Conservation (phyloP, 441 rosid species). For the Pelargonium australe region DNA sequence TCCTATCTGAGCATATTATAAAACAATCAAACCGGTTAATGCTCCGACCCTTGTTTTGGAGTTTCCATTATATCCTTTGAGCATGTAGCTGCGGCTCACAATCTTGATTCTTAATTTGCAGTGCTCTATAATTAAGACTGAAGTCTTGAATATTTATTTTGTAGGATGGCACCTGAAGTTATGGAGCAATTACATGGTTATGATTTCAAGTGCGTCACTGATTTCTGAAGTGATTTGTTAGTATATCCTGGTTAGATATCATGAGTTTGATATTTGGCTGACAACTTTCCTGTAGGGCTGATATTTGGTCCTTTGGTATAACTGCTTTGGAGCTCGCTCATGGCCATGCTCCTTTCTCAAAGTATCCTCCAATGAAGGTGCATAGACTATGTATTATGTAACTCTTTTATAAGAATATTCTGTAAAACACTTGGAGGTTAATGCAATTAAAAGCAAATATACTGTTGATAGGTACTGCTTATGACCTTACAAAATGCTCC, state of each 20-base stretch:
- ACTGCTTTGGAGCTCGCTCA: conserved; percentile 98
- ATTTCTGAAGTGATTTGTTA: conserved; percentile 14
- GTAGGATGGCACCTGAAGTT: conserved; percentile 99
- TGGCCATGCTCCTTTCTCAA: conserved; percentile 28
- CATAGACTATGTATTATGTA: conserved; percentile 11
- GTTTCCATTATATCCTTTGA: not conserved
- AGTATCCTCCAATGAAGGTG: conserved; percentile 99
- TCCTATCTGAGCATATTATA: not conserved
- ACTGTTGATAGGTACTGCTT: conserved; percentile 65
- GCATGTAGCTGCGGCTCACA: not conserved
- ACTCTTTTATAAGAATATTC: conserved; percentile 10
- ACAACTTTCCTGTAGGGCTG: conserved; percentile 61
- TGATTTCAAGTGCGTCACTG: conserved; percentile 74
- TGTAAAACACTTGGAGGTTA: not conserved
- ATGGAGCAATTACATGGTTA: conserved; percentile 98
- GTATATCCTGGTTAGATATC: conserved; percentile 14
- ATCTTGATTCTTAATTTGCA: not conserved
- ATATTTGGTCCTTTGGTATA: conserved; percentile 98
- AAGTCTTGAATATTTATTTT: conserved; percentile 18
- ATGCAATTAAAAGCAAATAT: conserved; percentile 25
- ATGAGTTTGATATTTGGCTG: conserved; percentile 26
- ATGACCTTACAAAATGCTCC: conserved; percentile 99
- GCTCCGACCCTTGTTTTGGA: not conserved
- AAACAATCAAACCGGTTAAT: not conserved
- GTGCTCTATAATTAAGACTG: not conserved